These are phyloP conservation scores for Umbelopsis sp. DNA, from an alignment of 192 early-diverging fungal species.

Conservation along the genomic window DNA sequence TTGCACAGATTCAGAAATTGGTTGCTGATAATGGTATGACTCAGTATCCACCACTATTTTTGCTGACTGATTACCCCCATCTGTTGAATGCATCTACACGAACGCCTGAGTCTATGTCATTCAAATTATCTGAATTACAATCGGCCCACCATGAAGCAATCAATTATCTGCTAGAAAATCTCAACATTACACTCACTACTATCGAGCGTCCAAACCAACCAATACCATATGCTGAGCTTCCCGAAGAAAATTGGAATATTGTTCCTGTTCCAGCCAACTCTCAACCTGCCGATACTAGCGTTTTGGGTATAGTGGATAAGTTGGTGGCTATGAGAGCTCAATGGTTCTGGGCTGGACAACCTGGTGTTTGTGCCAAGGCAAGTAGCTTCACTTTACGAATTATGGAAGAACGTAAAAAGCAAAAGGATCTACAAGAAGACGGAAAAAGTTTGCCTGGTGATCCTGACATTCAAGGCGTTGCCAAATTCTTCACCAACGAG, in stretches of 20 bases:
- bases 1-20: conserved; percentile 19
- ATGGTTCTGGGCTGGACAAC: conserved; percentile 38
- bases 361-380: conserved; percentile 31
- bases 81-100: conserved; percentile 25
- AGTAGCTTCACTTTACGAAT: conserved; percentile 37
- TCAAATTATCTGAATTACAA: conserved; percentile 21
- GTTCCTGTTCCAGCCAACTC: conserved; percentile 6
- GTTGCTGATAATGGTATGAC: neutral
- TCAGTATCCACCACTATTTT: conserved; percentile 27
- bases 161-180: conserved; percentile 24
- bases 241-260: conserved; percentile 30
- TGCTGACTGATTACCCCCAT: conserved; percentile 45
- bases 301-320: conserved; percentile 41
- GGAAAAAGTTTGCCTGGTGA: neutral
- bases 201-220: neutral
- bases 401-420: conserved; percentile 17
- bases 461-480: neutral
- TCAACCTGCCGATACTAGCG: conserved; percentile 16
- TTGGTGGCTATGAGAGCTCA: conserved; percentile 38
- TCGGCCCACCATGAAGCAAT: conserved; percentile 38
- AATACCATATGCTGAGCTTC: conserved; percentile 25
- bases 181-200: conserved; percentile 33
- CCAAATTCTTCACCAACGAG: neutral
- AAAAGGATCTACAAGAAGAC: conserved; percentile 3
- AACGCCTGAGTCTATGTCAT: conserved; percentile 37